Conservation (phyloP, 176 grass and related monocot species). For the Carex kokanica region DNA sequence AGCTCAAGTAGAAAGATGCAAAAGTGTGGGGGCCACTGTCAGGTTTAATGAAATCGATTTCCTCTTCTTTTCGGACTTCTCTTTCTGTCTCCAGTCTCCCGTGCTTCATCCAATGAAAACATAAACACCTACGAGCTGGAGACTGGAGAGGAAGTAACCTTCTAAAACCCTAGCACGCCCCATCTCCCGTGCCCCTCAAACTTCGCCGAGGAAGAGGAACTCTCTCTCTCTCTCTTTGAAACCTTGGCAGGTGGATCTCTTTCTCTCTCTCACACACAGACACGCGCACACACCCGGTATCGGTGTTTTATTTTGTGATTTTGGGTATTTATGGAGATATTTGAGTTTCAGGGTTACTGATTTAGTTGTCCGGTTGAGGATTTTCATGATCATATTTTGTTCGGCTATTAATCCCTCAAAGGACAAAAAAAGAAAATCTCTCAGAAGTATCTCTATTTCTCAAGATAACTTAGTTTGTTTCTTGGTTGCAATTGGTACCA, state of each 20-base stretch:
- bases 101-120: no score
- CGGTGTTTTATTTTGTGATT: background rate
- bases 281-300: background rate
- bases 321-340: no score
- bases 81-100: no score
- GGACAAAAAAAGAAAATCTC: background rate
- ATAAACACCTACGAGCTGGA: no score
- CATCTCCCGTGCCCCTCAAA: background rate
- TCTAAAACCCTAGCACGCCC: conserved; percentile 56
- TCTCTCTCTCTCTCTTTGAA: background rate
- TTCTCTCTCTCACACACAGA: background rate
- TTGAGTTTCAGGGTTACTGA: no score
- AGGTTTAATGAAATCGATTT: no score
- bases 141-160: no score
- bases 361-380: no score
- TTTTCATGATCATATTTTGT: background rate
- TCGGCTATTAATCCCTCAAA: background rate
- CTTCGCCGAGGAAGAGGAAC: conserved; percentile 20
- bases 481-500: background rate
- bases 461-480: background rate
- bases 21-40: no score
- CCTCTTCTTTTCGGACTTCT: no score
- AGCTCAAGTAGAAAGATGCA: no score
- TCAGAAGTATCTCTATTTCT: no score
- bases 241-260: background rate